A percentile compares a stretch with the other conserved stretches of the same genome.
phyloP scores from a whole-genome alignment of 805 yeast species.

The Deakozyma indianensis region DNA sequence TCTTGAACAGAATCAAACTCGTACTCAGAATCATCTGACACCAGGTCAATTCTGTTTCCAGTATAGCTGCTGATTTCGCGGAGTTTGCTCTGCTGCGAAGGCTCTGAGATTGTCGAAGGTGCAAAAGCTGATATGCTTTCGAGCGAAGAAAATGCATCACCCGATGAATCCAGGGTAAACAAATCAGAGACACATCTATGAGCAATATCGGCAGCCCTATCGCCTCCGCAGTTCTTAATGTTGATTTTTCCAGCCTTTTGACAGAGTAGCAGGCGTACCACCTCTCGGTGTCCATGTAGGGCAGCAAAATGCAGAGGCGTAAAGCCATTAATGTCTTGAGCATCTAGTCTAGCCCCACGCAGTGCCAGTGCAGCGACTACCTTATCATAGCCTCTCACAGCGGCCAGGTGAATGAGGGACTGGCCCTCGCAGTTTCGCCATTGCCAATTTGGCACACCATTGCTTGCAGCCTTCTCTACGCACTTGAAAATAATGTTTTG shows the following conservation, averaged over 20 bases:
- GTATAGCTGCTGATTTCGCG: neutral
- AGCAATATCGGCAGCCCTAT: slow-evolving; percentile 14
- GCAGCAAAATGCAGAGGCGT: slow-evolving; percentile 86
- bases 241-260: slow-evolving; percentile 42
- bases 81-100: neutral
- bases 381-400: slow-evolving; percentile 53
- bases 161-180: slow-evolving; percentile 18
- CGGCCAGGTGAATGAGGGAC: slow-evolving; percentile 74
- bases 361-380: slow-evolving; percentile 51
- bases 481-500: slow-evolving; percentile 13
- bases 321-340: slow-evolving; percentile 63
- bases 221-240: slow-evolving; percentile 38
- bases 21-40: neutral
- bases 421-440: slow-evolving; percentile 75
- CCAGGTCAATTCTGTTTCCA: neutral
- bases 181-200: slow-evolving; percentile 5
- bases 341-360: slow-evolving; percentile 42
- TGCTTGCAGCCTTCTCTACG: slow-evolving; percentile 19
- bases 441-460: slow-evolving; percentile 52
- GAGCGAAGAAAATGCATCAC: neutral
- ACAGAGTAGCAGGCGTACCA: slow-evolving; percentile 45
- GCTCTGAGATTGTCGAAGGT: neutral
- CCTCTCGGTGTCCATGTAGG: slow-evolving; percentile 53
- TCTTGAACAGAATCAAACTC: neutral
- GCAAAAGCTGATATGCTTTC: neutral